These are phyloP conservation scores for Xylariaceae sp. DNA, from an alignment of 2,329 filamentous ascomycete genomes.

Conservation along the genomic window DNA sequence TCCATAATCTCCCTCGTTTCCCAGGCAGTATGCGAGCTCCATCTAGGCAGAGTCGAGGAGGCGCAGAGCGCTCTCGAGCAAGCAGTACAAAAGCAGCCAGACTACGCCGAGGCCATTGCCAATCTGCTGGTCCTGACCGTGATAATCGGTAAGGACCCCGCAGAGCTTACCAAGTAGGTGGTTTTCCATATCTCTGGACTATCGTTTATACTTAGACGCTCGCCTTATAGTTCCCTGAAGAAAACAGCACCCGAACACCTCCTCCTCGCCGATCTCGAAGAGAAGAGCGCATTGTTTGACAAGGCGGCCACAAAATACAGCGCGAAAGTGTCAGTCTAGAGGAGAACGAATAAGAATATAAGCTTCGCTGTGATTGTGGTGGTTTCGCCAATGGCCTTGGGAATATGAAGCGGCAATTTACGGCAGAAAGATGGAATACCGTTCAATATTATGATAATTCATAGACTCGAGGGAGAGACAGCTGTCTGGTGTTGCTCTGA, in stretches of 20 bases:
- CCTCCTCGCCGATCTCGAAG: conserved; percentile 72
- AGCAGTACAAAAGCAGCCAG: conserved; percentile 73
- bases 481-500: background rate
- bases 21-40: conserved; percentile 89
- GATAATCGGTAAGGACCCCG: conserved; percentile 71
- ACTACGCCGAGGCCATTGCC: conserved; percentile 74
- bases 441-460: conserved; percentile 11
- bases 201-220: conserved; percentile 1
- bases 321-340: conserved; percentile 71
- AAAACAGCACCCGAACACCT: conserved; percentile 67
- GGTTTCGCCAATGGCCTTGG: conserved; percentile 11
- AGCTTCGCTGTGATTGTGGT: background rate
- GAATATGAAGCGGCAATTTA: background rate
- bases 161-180: conserved; percentile 64
- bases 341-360: conserved; percentile 1
- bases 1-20: conserved; percentile 77
- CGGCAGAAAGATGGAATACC: conserved; percentile 5
- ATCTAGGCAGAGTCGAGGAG: conserved; percentile 86
- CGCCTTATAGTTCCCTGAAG: conserved; percentile 52
- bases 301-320: conserved; percentile 84
- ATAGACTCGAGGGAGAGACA: conserved; percentile 16
- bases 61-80: conserved; percentile 84
- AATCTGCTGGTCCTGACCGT: conserved; percentile 81
- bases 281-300: conserved; percentile 88
- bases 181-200: background rate